phyloP scores from a whole-genome alignment of 306 rosid species.

The Astragalus glycyphyllos region DNA sequence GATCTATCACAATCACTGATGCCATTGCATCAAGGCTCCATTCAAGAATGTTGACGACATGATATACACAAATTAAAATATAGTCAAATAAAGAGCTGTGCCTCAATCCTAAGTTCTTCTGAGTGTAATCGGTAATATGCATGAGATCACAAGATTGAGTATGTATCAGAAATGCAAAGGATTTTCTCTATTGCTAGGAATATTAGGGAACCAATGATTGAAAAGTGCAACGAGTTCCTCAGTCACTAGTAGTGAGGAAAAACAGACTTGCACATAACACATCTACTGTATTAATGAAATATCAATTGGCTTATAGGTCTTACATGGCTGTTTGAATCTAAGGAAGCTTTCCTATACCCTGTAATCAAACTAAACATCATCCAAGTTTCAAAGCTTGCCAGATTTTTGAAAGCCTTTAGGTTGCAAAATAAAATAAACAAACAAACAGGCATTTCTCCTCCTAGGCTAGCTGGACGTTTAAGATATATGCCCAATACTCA shows the following conservation, averaged over 20 bases:
- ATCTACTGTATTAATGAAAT: neutral
- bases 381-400: neutral
- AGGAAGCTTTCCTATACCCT: neutral
- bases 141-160: too few relatives aligned
- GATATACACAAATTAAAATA: too few relatives aligned
- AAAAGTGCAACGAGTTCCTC: too few relatives aligned
- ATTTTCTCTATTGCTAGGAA: too few relatives aligned
- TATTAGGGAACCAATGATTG: too few relatives aligned
- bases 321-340: neutral
- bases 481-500: slow-evolving; percentile 5
- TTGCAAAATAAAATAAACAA: slow-evolving; percentile 20
- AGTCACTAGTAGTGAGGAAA: too few relatives aligned
- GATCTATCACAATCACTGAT: neutral
- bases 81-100: too few relatives aligned
- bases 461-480: neutral
- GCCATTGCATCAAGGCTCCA: too few relatives aligned
- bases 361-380: slow-evolving; percentile 18
- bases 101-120: too few relatives aligned
- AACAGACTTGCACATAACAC: neutral
- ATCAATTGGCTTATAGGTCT: neutral
- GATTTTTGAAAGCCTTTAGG: neutral
- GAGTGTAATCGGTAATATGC: too few relatives aligned
- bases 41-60: too few relatives aligned
- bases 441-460: slow-evolving; percentile 9
- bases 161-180: too few relatives aligned